Evolutionary conservation across 1,284 basidiomycete species (phyloP), one percentile per base, ranked within the genome.

Genomic region (Apiotrichum gamsii): DNA sequence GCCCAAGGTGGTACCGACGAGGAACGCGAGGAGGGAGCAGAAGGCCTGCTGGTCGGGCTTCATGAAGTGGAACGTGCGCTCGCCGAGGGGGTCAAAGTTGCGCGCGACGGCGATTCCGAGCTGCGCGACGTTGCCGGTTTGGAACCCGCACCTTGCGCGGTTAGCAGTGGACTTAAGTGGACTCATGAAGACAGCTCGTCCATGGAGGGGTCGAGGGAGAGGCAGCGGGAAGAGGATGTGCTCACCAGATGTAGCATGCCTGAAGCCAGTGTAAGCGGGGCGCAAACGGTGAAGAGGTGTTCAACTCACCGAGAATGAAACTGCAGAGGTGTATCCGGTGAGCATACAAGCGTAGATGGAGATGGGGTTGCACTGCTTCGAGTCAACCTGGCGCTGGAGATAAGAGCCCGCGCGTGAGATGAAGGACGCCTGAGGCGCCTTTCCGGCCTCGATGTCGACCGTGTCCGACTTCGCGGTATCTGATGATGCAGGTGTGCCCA

Each of bases 21-120:
- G 76, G 77, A 93, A 93, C 11, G 80, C 73, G 51, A 87, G 60
- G 19, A 91, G 71, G 23, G 86, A 89, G 39, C 78, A 80, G 40
- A 91, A 74, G 9, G 89, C 89, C 67, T 89, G 87, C 64, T 82
- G 81, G 62, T 91, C 89, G 8, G 85, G 76, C 51, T 80, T 78
- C 63, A 84, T 84, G 72, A 90, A 89, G 15, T 60, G 61, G 35
- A 56, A 60, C 62, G 72, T 85, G 76, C 57, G 75, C 70, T 54
- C 74, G 57, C 18, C 74, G 72, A 5, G 70, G 56, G 35, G 79
- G 62, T 43, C 79, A 71, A 88, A 90, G 25, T 81, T 76, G 4
- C 83, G 75, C 0, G 81, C 82, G 28, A 83, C 52, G 2, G 82
- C 81, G 8, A 84, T 72, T 4, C 80, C 74, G 19, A 84, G 75